Evolutionary conservation across 352 stramenopile species (phyloP), one percentile per base, ranked within the genome.

Genomic region (Phytophthora nicotianae): DNA sequence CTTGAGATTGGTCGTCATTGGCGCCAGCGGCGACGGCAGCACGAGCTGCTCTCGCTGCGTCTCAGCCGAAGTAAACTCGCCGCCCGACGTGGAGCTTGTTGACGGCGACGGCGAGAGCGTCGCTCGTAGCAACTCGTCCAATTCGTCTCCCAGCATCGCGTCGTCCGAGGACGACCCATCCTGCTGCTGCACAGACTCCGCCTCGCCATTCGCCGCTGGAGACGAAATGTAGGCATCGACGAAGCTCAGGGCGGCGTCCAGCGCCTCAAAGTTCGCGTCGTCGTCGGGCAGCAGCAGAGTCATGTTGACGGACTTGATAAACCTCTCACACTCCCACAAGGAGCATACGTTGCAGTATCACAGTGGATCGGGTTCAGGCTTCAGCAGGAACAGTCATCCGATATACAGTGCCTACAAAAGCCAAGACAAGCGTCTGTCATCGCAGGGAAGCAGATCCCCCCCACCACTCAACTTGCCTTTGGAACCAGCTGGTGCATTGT

Each of bases 211-310:
- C 35, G 0, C 16, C 7, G 23, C 23, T 2, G 51, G 46, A 0
- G 47, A 46, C 23, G 37, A n/a, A 20, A 63, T 32, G 42, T 48
- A 73, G 17, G 54, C 45, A 35, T 70, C 58, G 33, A 73, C 45
- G 26, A 70, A 73, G 41, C 45, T 67, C 21, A 76, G 63, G 58
- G 63, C 58, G 5, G 63, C 68, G 48, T 63, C 58, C 14, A 73
- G 45, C 68, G 63, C 62, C 41, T 59, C 49, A 21, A 60, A 51
- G 32, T 42, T 47, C 37, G 45, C 26, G 13, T 63, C 55, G 11
- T 65, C 55, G n/a, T 70, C 62, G 11, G 57, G 38, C 52, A 68
- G 62, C 40, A 62, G 62, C 33, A 70, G 45, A 56, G 51, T 24
- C 56, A 75, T 71, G 4, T 6, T 17, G 11, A 7, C 29, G 37